Base-by-base conservation (phyloP, 176 grass and related monocot genomes). In the Areca catechu region DNA sequence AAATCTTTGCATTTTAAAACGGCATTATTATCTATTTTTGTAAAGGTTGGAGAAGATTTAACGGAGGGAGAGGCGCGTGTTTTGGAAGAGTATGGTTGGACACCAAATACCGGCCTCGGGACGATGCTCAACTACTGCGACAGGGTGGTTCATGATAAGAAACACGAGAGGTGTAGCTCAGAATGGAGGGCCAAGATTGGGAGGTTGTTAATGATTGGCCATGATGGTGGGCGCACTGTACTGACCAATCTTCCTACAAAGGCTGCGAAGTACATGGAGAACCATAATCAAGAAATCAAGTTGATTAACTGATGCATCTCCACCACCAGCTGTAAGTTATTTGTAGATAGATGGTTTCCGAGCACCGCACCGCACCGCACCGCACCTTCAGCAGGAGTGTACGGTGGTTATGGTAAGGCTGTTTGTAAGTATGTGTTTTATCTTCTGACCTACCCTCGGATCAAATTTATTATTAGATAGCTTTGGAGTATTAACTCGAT, bases 101-200 rank as follows among this genome's bases (percentile, higher is more conserved):
- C 83, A n/a, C 74, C 69, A 30, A 82, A 87, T 51, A 79, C 75
- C 18, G 91, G 86, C 5, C 78, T 96, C 22, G 86, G 83, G 25
- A 82, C 86, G 3, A 84, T 90, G 86, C 80, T 96, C 17, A 86
- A 87, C 68, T 96, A 82, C 56, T 72, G 86, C 10, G 77, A 90
- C 28, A 75, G 91, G 51, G 91, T 96, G 21, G 64, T 80, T 57
- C 91, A 96, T 79, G 83, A 96, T 68, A 84, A 74, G 59, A 81
- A 74, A 76, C 78, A 65, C n/a, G 82, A 89, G 59, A 75, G 51
- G 14, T 64, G 60, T 52, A 69, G 49, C 50, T 54, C 50, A 2
- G 80, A 96, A 37, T 96, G 86, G 91, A 82, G 61, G 80, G 52
- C 49, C 12, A 90, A 88, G 65, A 90, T 96, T n/a, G 91, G 86